Evolutionary conservation across 78 protist genomes (phyloP).

Genomic region (Dictyostelium citrinum): DNA sequence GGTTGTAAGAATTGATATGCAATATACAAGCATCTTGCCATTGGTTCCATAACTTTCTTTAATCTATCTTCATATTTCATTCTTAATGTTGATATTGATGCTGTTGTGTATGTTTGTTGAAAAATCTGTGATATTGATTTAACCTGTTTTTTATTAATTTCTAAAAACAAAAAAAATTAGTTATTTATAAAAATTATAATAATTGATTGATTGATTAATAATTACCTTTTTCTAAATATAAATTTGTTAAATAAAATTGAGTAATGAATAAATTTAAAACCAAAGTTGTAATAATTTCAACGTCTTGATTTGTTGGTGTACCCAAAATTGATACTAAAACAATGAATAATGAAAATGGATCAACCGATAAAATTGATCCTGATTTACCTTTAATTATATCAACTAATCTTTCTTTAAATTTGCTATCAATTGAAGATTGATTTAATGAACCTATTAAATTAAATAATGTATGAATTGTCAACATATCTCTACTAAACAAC

Average conservation of each 20-base stretch:
- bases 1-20: background rate
- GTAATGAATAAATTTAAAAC: slow-evolving; percentile 20
- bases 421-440: background rate
- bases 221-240: slow-evolving; percentile 30
- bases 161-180: background rate
- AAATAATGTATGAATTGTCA: slow-evolving; percentile 31
- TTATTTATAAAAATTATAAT: background rate
- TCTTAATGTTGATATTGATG: background rate
- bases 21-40: background rate
- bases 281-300: slow-evolving; percentile 26
- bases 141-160: slow-evolving; percentile 25
- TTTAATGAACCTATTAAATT: background rate
- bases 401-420: slow-evolving; percentile 22
- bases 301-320: background rate
- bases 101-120: background rate
- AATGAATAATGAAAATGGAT: slow-evolving; percentile 44
- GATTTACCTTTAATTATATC: slow-evolving; percentile 26
- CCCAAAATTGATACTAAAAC: slow-evolving; percentile 12
- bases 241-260: slow-evolving; percentile 52
- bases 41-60: background rate
- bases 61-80: background rate
- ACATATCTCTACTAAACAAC: slow-evolving; percentile 27
- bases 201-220: background rate
- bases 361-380: slow-evolving; percentile 48
- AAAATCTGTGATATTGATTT: slow-evolving; percentile 12